Base-by-base conservation (phyloP, 352 stramenopile species). In the Pilasporangium apinafurcum region DNA sequence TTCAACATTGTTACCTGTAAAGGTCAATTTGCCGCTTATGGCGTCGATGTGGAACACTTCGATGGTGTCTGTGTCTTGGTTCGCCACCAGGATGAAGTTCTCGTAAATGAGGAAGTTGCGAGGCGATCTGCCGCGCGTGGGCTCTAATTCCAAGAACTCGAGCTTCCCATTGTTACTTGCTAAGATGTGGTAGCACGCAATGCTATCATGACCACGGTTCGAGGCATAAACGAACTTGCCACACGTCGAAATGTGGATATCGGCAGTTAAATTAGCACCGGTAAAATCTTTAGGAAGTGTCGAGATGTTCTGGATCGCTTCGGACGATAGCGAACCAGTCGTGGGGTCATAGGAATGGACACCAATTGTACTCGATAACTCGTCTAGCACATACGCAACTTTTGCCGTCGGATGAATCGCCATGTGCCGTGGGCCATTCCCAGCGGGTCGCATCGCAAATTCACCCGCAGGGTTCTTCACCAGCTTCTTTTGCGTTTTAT, bases 341-440 rank as follows among this genome's bases (percentile, higher is more conserved):
- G 47, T 48, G 26, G 49, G 40, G 43, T 85, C 63, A 13, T 83
- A 57, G 9, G 69, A 9, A 48, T 88, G 59, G 20, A 91, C 78
- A 16, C 68, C 56, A n/a, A 93, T 51, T 0, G 59, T 70, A 51
- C 68, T 91, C 12, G 65, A 60, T 13, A 93, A 61, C 44, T 93
- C 82, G 32, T 72, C 60, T 16, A 86, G 52, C 13, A 93, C 70
- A 53, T 90, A 93, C 22, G 52, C 76, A 5, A 86, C 52, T 5
- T 64, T 44, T 9, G 72, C 49, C 16, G 57, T 56, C 21, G 60
- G 26, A 20, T 83, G 80, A n/a, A 93, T 53, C n/a, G 68, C 76
- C 14, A 93, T 60, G 60, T 93, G 81, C n/a, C 78, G 76, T 2
- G 81, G 81, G 0, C 81, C 81, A 8, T 62, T 72, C 27, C 69